A percentile compares a stretch with the other conserved stretches of the same genome.
Evolutionary conservation across 1,284 basidiomycete genomes (phyloP).

Genomic region (Fistulina hepatica): DNA sequence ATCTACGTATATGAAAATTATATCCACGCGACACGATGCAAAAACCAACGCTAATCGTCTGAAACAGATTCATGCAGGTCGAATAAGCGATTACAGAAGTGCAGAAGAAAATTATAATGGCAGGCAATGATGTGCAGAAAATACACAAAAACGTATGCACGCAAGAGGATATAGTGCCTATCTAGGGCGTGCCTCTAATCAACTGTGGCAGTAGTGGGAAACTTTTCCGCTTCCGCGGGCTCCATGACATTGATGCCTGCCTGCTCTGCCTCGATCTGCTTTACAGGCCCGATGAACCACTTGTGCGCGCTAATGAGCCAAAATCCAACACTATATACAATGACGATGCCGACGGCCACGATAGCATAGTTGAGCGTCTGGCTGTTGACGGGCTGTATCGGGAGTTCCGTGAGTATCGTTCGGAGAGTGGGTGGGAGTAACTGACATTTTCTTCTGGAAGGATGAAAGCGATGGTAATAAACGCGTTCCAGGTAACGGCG

Average conservation of each 20-base stretch:
- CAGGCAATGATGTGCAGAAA: too few species aligned
- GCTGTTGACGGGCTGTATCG: slow-evolving; percentile 43
- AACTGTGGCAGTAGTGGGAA: too few species aligned
- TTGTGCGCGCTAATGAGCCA: slow-evolving; percentile 60
- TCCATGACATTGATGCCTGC: slow-evolving; percentile 39
- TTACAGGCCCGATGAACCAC: slow-evolving; percentile 60
- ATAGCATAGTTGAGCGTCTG: slow-evolving; percentile 66
- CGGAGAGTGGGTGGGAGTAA: slow-evolving; percentile 4
- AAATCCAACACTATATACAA: slow-evolving; percentile 47
- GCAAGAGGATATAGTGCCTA: too few species aligned
- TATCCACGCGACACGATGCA: too few species aligned
- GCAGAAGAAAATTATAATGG: too few species aligned
- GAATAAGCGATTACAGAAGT: too few species aligned
- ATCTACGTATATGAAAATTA: too few species aligned
- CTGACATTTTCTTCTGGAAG: slow-evolving; percentile 51
- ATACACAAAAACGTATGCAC: too few species aligned
- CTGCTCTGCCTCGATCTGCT: slow-evolving; percentile 46
- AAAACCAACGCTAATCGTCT: too few species aligned
- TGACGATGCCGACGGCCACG: slow-evolving; percentile 62
- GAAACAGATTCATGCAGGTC: too few species aligned
- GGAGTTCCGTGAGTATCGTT: not conserved
- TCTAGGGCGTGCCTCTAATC: too few species aligned
- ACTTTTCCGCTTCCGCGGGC: slow-evolving; percentile 18
- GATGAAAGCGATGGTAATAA: slow-evolving; percentile 57
- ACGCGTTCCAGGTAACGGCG: slow-evolving; percentile 47